These are phyloP conservation scores for Apiospora aurea DNA, from an alignment of 2,329 filamentous ascomycete species.

Conservation along the genomic window DNA sequence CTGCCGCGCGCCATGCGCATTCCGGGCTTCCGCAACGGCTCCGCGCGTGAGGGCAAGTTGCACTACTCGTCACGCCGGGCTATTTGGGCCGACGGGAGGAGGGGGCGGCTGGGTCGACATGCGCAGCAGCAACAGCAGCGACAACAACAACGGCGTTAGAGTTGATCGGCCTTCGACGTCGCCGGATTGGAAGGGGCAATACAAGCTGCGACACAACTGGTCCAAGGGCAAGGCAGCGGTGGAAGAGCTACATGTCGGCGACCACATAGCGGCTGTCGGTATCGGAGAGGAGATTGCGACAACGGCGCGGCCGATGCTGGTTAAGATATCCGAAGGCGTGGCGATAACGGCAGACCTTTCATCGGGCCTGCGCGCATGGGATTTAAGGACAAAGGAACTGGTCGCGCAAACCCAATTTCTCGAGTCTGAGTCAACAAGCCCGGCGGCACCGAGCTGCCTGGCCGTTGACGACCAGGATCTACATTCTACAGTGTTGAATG, in stretches of 20 bases:
- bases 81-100: slow-evolving; percentile 55
- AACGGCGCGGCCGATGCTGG: slow-evolving; percentile 67
- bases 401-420: slow-evolving; percentile 58
- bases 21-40: slow-evolving; percentile 64
- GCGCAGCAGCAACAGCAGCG: slow-evolving; percentile 52
- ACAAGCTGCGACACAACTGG: slow-evolving; percentile 92
- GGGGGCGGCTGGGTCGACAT: slow-evolving; percentile 58
- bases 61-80: slow-evolving; percentile 53
- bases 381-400: slow-evolving; percentile 67
- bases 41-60: slow-evolving; percentile 44
- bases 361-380: slow-evolving; percentile 81
- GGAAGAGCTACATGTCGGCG: slow-evolving; percentile 68
- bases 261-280: not conserved
- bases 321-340: slow-evolving; percentile 78
- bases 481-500: slow-evolving; percentile 56
- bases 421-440: slow-evolving; percentile 29
- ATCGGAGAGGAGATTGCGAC: slow-evolving; percentile 35
- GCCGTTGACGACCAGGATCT: slow-evolving; percentile 65
- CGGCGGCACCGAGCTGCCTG: slow-evolving; percentile 64
- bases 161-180: not conserved
- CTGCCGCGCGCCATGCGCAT: slow-evolving; percentile 79
- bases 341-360: slow-evolving; percentile 77
- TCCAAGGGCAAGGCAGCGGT: slow-evolving; percentile 80
- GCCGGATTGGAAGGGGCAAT: slow-evolving; percentile 67
- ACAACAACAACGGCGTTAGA: slow-evolving; percentile 7